Base-by-base conservation (phyloP, 2,329 filamentous ascomycete species). In the Sclerotinia sclerotiorum region DNA sequence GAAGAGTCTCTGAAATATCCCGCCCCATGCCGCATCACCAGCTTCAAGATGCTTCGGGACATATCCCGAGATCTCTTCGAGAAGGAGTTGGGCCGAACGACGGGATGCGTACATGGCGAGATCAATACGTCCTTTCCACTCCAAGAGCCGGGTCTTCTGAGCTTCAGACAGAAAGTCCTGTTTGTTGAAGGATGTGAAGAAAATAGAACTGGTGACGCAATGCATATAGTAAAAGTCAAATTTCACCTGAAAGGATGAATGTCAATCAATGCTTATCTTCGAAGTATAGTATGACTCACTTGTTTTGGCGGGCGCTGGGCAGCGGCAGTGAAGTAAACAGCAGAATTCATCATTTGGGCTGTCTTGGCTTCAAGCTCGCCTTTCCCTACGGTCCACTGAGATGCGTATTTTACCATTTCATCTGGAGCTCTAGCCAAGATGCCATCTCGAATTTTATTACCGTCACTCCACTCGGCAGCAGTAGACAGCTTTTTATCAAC, bases 221-320 rank as follows among this genome's bases (percentile, higher is more conserved):
- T 97, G 94, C 74, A 94, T 93, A 76, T 82, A 83, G 81, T 89
- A 95, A 78, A 97, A 97, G 77, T 97, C 94, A 77, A 92, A 88
- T 77, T 90, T 93, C 62, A 89, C 82, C 70, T 72, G 27, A 39
- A 24, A 2, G n/a, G 29, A 39, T 21, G 8, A 19, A 21, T 21
- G 7, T 65, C n/a, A 32, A 15, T 54, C n/a, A 24, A 44, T 4
- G 11, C 2, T 15, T 15, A 56, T 44, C 15, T 65, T 19, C 21
- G 21, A 44, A 58, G 21, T 29, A n/a, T 39, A 51, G 46, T 17
- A 27, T 11, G 21, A 39, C 60, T 62, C 21, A 70, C 70, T 29
- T 83, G 78, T 76, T 93, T 90, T 1, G 83, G 82, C 0, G 86
- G 86, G 42, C 85, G 82, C 0, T 92, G 87, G 0, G 89, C 85